phyloP scores from a whole-genome alignment of 1,284 basidiomycete species.

The Apiotrichum mycotoxinovorans region DNA sequence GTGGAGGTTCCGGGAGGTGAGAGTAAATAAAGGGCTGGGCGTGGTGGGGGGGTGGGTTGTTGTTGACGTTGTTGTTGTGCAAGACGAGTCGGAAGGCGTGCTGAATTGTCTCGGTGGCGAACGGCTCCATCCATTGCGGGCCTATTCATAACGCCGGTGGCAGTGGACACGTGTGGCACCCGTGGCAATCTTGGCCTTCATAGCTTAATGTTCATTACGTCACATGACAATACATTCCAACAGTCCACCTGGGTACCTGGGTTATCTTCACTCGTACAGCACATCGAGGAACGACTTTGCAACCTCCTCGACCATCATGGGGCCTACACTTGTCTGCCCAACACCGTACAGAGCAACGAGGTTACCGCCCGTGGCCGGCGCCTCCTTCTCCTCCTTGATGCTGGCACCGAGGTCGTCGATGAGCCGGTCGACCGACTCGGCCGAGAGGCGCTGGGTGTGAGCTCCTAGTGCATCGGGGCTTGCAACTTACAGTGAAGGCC shows the following conservation, averaged over 20 bases:
- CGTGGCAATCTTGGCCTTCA: too few species aligned
- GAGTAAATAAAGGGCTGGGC: too few species aligned
- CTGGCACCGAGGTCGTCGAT: constrained; percentile 65
- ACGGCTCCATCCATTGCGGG: neutral
- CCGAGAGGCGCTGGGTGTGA: constrained; percentile 53
- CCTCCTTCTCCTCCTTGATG: constrained; percentile 71
- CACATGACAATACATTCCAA: neutral
- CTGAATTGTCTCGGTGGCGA: neutral
- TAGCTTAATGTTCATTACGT: neutral
- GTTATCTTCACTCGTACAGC: constrained; percentile 60
- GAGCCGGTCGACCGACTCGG: constrained; percentile 39
- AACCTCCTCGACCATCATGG: constrained; percentile 79
- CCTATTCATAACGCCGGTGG: neutral
- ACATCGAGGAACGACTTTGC: constrained; percentile 77
- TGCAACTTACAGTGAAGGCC: constrained; percentile 73
- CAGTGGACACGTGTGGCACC: neutral
- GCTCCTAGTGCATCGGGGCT: neutral
- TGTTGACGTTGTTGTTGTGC: neutral
- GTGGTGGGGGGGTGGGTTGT: too few species aligned
- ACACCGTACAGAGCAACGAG: constrained; percentile 91
- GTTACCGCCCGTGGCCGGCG: constrained; percentile 59
- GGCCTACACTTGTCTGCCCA: constrained; percentile 80
- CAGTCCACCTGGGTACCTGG: neutral
- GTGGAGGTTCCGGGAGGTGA: too few species aligned
- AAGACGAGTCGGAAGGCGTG: constrained; percentile 9